Evolutionary conservation across 2,329 filamentous ascomycete genomes (phyloP).

Genomic region (Malbranchea zuffiana): DNA sequence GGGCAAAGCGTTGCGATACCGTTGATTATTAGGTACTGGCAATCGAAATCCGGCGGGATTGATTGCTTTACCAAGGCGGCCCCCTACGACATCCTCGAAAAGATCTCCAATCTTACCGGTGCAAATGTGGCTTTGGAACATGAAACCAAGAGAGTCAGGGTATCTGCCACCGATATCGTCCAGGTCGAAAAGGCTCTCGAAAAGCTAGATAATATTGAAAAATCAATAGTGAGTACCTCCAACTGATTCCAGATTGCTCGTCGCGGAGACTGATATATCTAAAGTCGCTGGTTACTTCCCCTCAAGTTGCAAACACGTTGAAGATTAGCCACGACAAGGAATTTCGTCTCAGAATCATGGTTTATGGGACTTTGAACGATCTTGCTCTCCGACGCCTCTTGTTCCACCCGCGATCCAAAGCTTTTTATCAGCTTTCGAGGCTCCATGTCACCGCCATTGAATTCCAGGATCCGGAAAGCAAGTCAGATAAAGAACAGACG

Average conservation of each 20-base stretch:
- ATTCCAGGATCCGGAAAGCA: conserved; percentile 14
- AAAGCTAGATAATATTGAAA: conserved; percentile 22
- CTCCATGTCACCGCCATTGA: conserved; percentile 19
- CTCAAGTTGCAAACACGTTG: conserved; percentile 17
- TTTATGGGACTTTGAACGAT: conserved; percentile 17
- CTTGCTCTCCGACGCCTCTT: conserved; percentile 18
- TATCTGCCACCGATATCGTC: conserved; percentile 17
- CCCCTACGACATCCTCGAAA: conserved; percentile 16
- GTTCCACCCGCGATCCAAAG: conserved; percentile 14
- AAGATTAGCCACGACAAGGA: conserved; percentile 9
- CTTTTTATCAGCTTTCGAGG: conserved; percentile 14
- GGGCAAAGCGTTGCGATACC: not conserved
- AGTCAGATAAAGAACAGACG: conserved; percentile 10
- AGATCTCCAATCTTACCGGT: conserved; percentile 21
- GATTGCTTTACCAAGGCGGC: conserved; percentile 18
- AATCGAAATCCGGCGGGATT: conserved; percentile 13
- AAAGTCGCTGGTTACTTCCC: conserved; percentile 17
- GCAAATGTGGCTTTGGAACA: conserved; percentile 20
- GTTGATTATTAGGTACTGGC: conserved; percentile 20
- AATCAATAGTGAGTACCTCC: conserved; percentile 19
- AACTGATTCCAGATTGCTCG: not conserved
- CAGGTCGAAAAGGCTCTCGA: conserved; percentile 23
- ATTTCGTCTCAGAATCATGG: conserved; percentile 15
- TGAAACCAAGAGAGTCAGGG: conserved; percentile 18
- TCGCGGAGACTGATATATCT: not conserved